A percentile compares a stretch with the other conserved stretches of the same genome.
phyloP scores from a whole-genome alignment of 129 eudicot genomes.

The Centrapalus pauciflorus region DNA sequence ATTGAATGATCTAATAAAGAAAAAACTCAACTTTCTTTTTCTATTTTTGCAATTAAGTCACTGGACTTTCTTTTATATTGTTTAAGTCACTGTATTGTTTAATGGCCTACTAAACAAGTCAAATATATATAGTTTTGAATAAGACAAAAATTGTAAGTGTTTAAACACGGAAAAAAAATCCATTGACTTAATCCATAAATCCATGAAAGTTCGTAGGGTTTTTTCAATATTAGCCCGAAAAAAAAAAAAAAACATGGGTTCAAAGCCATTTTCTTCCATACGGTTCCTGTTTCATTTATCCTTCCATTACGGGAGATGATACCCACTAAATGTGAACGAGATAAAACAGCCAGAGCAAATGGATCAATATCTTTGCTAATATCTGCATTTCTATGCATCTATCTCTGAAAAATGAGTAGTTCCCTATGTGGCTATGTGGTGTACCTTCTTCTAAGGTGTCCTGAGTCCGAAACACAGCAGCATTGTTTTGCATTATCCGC shows the following conservation, averaged over 20 bases:
- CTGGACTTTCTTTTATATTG: no score
- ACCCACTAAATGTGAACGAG: not conserved
- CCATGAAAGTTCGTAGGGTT: no score
- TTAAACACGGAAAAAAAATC: no score
- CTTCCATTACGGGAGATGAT: not conserved
- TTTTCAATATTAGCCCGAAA: no score
- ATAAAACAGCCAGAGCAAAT: not conserved
- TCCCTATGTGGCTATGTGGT: not conserved
- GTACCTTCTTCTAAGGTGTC: constrained; percentile 83
- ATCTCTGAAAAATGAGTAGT: not conserved
- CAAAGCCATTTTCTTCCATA: not conserved
- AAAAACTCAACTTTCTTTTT: no score
- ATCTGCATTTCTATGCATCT: not conserved
- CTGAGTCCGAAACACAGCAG: constrained; percentile 92
- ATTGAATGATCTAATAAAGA: no score
- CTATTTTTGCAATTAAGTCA: no score
- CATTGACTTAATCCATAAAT: no score
- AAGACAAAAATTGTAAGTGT: no score
- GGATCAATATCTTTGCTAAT: not conserved
- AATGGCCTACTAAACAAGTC: no score
- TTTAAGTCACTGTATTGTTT: no score
- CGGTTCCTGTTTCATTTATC: not conserved
- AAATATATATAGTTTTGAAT: no score
- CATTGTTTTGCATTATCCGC: constrained; percentile 89
- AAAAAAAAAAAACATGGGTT: not conserved